Conservation (phyloP, 2,329 filamentous ascomycete species). For the Phoma sp. region DNA sequence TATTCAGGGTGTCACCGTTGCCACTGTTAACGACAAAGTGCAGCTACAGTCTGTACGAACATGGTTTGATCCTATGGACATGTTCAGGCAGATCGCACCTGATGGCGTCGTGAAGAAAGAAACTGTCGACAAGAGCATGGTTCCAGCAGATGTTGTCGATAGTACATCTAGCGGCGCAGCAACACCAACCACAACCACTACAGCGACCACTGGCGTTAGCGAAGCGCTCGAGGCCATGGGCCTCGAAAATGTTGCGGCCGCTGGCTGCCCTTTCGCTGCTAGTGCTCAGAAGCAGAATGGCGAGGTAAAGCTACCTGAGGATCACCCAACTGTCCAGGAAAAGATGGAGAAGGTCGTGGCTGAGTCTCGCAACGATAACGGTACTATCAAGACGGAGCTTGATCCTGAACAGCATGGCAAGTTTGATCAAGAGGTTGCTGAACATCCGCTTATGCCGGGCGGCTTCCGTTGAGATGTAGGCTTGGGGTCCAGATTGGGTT, state of each 20-base stretch:
- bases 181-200: slow-evolving; percentile 1
- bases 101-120: slow-evolving; percentile 56
- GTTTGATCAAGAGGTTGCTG: slow-evolving; percentile 12
- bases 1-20: slow-evolving; percentile 68
- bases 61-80: slow-evolving; percentile 70
- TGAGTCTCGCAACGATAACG: slow-evolving; percentile 3
- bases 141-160: slow-evolving; percentile 36
- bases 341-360: slow-evolving; percentile 9
- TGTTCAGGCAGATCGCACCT: slow-evolving; percentile 69
- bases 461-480: slow-evolving; percentile 7
- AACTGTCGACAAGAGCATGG: slow-evolving; percentile 45
- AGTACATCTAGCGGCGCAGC: slow-evolving; percentile 18
- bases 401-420: slow-evolving; percentile 17
- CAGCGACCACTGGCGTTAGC: slow-evolving; percentile 21
- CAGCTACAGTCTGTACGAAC: slow-evolving; percentile 65
- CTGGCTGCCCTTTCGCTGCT: slow-evolving; percentile 15
- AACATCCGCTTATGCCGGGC: slow-evolving; percentile 9
- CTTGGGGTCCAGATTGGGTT: too few species aligned
- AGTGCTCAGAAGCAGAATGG: slow-evolving; percentile 4
- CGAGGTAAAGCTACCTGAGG: slow-evolving; percentile 4
- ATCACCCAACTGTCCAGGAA: slow-evolving; percentile 8
- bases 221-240: slow-evolving; percentile 8
- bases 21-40: slow-evolving; percentile 65
- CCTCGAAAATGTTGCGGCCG: neutral
- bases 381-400: slow-evolving; percentile 12